phyloP scores from a whole-genome alignment of 2,329 filamentous ascomycete species.

The Ambrosiella beaveri region DNA sequence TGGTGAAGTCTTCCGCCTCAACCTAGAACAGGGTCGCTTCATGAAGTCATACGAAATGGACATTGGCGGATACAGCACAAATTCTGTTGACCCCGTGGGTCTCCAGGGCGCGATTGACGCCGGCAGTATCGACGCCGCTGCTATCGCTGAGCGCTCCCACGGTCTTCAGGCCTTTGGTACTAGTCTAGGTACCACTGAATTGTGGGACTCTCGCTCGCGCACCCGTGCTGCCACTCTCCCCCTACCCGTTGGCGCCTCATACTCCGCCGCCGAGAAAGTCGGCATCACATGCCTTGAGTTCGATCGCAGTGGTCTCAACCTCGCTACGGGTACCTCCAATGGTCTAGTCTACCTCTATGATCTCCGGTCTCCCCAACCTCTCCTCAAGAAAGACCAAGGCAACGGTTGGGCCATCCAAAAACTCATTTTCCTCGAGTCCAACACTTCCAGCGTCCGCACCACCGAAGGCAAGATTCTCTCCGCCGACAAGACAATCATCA shows the following conservation, averaged over 20 bases:
- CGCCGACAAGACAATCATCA: conserved; percentile 89
- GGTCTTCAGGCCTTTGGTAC: conserved; percentile 88
- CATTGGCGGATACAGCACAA: conserved; percentile 51
- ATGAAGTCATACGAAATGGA: conserved; percentile 90
- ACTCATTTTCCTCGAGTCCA: conserved; percentile 49
- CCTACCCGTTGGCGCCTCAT: conserved; percentile 9
- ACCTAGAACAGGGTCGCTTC: conserved; percentile 79
- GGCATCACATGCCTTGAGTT: conserved; percentile 83
- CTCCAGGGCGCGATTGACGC: conserved; percentile 75
- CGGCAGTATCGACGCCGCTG: conserved; percentile 72
- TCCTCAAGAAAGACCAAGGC: conserved; percentile 87
- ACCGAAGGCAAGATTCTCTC: conserved; percentile 79
- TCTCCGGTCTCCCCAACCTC: conserved; percentile 66
- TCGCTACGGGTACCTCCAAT: conserved; percentile 74
- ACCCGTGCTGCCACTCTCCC: conserved; percentile 58
- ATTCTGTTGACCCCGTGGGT: conserved; percentile 40
- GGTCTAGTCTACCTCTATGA: conserved; percentile 87
- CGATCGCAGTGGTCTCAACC: conserved; percentile 61
- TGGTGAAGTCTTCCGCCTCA: conserved; percentile 85
- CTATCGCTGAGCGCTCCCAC: conserved; percentile 76
- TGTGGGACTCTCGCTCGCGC: conserved; percentile 82
- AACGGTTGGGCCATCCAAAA: conserved; percentile 88
- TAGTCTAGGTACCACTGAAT: conserved; percentile 85
- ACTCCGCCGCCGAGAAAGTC: conserved; percentile 38
- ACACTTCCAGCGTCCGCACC: conserved; percentile 56